Evolutionary conservation across 345 rosid species (phyloP).

Genomic region (Arabis hirsuta): DNA sequence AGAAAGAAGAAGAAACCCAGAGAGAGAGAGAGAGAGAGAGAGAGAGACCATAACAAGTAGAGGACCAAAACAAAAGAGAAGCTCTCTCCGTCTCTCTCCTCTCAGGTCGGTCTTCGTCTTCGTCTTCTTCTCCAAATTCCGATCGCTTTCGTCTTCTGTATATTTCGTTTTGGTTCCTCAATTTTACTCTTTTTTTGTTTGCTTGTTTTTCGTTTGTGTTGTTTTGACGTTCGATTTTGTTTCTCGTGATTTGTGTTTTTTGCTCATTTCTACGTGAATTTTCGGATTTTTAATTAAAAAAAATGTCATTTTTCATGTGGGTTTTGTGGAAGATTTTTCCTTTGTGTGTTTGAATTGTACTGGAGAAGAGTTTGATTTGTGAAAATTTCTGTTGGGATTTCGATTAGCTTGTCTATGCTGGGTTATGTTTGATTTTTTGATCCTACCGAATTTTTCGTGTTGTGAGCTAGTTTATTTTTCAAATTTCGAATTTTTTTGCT

Average conservation of each 20-base stretch:
- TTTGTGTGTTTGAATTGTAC: background rate
- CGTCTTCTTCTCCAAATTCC: conserved; percentile 21
- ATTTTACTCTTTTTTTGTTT: background rate
- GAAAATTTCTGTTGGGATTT: conserved; percentile 5
- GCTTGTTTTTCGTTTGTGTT: background rate
- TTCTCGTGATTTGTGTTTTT: background rate
- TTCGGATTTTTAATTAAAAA: background rate
- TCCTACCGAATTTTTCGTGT: background rate
- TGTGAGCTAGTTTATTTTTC: background rate
- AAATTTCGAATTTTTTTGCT: background rate
- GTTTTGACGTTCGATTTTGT: conserved; percentile 34
- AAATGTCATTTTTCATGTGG: conserved; percentile 3
- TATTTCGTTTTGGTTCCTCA: background rate
- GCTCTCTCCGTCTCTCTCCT: conserved; percentile 27
- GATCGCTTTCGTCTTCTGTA: conserved; percentile 41
- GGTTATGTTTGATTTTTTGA: conserved; percentile 12
- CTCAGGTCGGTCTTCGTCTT: conserved; percentile 41
- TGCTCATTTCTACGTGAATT: conserved; percentile 13
- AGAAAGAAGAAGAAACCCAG: conserved; percentile 44
- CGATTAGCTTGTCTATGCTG: conserved; percentile 3
- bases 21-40: conserved; percentile 30
- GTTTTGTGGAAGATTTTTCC: conserved; percentile 1
- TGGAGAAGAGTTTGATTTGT: conserved; percentile 16
- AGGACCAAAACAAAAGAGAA: conserved; percentile 30
- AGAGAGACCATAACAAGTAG: conserved; percentile 36